Percentiles rank a stretch among this genome's conserved stretches.
Evolutionary conservation across 2,329 filamentous ascomycete species (phyloP).

Genomic region (Colletotrichum sp.): DNA sequence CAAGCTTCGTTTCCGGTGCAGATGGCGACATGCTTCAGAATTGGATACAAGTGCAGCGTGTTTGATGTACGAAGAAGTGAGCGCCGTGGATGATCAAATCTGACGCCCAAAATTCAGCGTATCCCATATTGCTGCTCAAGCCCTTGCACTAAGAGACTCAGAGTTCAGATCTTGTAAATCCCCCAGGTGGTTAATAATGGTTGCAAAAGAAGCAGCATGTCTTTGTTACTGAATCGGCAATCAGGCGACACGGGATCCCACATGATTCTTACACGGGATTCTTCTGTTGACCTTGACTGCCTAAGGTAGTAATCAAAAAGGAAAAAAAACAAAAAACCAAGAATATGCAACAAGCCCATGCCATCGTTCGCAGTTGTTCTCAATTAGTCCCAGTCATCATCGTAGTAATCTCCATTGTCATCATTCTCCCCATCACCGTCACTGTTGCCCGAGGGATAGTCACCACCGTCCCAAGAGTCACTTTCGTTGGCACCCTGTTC

Average conservation of each 20-base stretch:
- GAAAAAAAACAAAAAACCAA: too few relatives aligned
- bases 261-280: too few relatives aligned
- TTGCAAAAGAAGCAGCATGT: too few relatives aligned
- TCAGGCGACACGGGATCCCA: too few relatives aligned
- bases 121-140: too few relatives aligned
- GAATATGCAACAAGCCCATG: background rate
- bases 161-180: too few relatives aligned
- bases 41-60: background rate
- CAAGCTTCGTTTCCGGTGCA: background rate
- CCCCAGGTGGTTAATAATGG: too few relatives aligned
- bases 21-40: background rate
- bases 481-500: too few relatives aligned
- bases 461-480: background rate
- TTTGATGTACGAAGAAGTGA: background rate
- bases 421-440: background rate
- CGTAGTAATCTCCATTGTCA: background rate
- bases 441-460: background rate
- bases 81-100: background rate
- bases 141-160: too few relatives aligned
- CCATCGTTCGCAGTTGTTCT: background rate
- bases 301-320: too few relatives aligned
- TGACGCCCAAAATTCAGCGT: background rate
- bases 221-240: too few relatives aligned
- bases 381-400: background rate
- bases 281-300: too few relatives aligned